A percentile compares a stretch with the other conserved stretches of the same genome.
These are phyloP conservation scores for Monilinia aucupariae DNA, from an alignment of 2,329 filamentous ascomycete genomes.

Conservation along the genomic window DNA sequence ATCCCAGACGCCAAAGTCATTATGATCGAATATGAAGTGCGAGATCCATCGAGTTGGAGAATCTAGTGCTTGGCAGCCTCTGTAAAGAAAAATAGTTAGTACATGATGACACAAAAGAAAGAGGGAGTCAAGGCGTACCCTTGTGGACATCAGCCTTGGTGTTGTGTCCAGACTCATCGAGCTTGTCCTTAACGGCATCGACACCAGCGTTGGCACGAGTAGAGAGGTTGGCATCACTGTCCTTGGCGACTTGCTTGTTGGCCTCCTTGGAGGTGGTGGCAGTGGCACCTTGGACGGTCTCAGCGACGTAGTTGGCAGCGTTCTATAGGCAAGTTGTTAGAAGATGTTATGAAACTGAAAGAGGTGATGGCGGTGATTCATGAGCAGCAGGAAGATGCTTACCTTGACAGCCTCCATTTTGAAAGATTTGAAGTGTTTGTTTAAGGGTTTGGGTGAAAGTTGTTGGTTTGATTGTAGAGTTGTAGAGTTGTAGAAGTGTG, in stretches of 20 bases:
- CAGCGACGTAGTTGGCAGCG: slow-evolving; percentile 52
- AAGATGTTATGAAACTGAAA: neutral
- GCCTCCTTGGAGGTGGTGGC: slow-evolving; percentile 50
- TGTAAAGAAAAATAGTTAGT: slow-evolving; percentile 22
- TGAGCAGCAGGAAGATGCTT: slow-evolving; percentile 13
- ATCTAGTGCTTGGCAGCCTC: slow-evolving; percentile 36
- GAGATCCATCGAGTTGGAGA: neutral
- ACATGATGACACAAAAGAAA: neutral
- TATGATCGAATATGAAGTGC: slow-evolving; percentile 7
- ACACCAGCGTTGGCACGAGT: slow-evolving; percentile 47
- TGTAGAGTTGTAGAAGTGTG: slow-evolving; percentile 20
- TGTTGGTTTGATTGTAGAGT: slow-evolving; percentile 22
- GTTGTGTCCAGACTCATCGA: slow-evolving; percentile 48
- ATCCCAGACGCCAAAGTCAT: slow-evolving; percentile 15
- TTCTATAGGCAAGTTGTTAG: slow-evolving; percentile 35
- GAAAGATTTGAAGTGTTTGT: slow-evolving; percentile 22
- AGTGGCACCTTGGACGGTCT: slow-evolving; percentile 46
- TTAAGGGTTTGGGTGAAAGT: slow-evolving; percentile 19
- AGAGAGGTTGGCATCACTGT: slow-evolving; percentile 40
- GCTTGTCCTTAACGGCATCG: slow-evolving; percentile 48
- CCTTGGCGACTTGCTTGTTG: slow-evolving; percentile 54
- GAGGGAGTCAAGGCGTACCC: slow-evolving; percentile 28
- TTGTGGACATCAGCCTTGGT: slow-evolving; percentile 45
- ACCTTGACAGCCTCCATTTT: slow-evolving; percentile 38
- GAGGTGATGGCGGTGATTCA: neutral